These are phyloP conservation scores for Microcyclosporella mali DNA, from an alignment of 2,329 filamentous ascomycete genomes.

Conservation along the genomic window DNA sequence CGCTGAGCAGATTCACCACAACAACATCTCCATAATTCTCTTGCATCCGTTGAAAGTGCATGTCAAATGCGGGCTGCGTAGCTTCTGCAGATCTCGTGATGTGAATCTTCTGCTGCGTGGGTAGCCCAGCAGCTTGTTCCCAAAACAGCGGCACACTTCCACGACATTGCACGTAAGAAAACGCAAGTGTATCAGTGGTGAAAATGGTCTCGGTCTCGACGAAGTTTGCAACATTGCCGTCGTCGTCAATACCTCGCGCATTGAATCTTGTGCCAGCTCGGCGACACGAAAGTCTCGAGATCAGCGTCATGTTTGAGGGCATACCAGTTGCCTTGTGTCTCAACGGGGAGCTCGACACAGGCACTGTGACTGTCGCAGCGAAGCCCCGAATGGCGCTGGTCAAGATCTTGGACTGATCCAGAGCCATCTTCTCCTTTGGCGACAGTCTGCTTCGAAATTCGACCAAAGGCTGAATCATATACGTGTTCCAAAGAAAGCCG, in stretches of 20 bases:
- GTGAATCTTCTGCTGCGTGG: conserved; percentile 89
- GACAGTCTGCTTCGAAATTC: conserved; percentile 80
- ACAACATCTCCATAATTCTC: conserved; percentile 84
- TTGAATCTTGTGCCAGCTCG: conserved; percentile 95
- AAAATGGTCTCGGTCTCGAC: conserved; percentile 96
- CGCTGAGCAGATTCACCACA: conserved; percentile 88
- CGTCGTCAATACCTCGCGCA: conserved; percentile 92
- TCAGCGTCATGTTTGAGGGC: conserved; percentile 78
- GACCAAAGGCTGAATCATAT: conserved; percentile 91
- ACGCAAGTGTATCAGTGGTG: conserved; percentile 71
- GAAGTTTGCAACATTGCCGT: conserved; percentile 96
- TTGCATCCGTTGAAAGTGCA: conserved; percentile 84
- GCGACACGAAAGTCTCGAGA: conserved; percentile 83
- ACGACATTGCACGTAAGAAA: conserved; percentile 88
- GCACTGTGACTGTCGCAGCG: conserved; percentile 78
- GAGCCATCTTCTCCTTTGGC: conserved; percentile 63
- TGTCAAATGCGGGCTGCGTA: conserved; percentile 89
- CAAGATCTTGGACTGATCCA: conserved; percentile 83
- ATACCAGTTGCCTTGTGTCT: conserved; percentile 60
- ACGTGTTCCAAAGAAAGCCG: conserved; percentile 94
- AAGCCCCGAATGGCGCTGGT: conserved; percentile 94
- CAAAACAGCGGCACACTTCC: conserved; percentile 95
- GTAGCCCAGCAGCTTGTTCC: conserved; percentile 86
- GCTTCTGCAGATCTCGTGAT: conserved; percentile 84
- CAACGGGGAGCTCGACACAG: conserved; percentile 66